A percentile compares a stretch with the other conserved stretches of the same genome.
phyloP scores from a whole-genome alignment of 345 rosid genomes.

The Melaleuca quinquenervia region DNA sequence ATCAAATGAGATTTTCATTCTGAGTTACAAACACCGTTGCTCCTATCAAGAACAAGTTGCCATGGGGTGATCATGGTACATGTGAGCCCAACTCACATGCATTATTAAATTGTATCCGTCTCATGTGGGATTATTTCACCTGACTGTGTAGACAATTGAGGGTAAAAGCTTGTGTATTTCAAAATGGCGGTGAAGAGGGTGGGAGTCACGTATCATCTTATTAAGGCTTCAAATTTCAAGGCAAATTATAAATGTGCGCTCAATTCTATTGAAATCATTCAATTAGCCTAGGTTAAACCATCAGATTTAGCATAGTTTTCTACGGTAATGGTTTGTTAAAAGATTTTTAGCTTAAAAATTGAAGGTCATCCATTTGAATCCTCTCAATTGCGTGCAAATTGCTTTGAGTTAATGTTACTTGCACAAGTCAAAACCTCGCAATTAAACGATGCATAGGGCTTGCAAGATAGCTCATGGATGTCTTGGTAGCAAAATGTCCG shows the following conservation, averaged over 20 bases:
- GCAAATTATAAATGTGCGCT: fast-evolving
- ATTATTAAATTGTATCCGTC: fast-evolving
- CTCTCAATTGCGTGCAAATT: neutral
- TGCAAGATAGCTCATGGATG: neutral
- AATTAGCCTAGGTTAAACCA: neutral
- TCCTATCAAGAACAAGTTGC: neutral
- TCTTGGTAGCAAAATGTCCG: neutral
- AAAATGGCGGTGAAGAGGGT: fast-evolving
- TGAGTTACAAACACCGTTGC: neutral
- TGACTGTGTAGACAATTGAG: too few species aligned
- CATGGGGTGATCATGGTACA: neutral
- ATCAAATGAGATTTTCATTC: neutral
- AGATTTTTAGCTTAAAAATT: too few species aligned
- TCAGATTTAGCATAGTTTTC: neutral
- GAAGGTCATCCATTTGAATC: neutral
- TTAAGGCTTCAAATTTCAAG: neutral
- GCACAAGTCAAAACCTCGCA: neutral
- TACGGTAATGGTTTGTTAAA: too few species aligned
- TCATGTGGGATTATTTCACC: neutral
- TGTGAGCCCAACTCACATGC: neutral
- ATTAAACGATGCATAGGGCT: neutral
- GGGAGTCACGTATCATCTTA: neutral
- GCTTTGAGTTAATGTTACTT: neutral
- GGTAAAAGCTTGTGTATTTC: too few species aligned
- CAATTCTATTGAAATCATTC: neutral